Conservation (phyloP, 169 alveolate species). For the Plasmodium coatneyi region DNA sequence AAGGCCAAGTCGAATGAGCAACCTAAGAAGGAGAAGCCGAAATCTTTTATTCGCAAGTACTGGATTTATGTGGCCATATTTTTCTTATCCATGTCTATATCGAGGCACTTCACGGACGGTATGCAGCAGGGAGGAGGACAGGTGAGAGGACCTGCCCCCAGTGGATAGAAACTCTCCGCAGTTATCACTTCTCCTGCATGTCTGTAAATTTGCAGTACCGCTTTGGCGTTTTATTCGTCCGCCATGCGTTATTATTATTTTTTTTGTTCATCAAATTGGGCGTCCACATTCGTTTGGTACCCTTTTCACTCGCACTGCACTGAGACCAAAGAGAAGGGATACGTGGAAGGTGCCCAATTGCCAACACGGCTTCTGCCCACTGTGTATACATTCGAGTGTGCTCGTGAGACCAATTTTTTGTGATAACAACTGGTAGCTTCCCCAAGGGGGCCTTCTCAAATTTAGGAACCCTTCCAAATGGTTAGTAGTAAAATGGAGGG, state of each 20-base stretch:
- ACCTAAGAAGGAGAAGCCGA: constrained; percentile 25
- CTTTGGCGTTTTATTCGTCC: not conserved
- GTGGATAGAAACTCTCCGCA: not conserved
- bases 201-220: not conserved
- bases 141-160: not conserved
- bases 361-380: not conserved
- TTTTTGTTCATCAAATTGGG: not conserved
- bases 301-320: not conserved
- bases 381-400: not conserved
- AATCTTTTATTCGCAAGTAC: constrained; percentile 55
- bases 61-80: constrained; percentile 48
- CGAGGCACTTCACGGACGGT: constrained; percentile 39
- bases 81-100: constrained; percentile 31
- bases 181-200: not conserved
- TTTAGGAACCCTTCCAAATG: not conserved
- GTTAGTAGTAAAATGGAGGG: not conserved
- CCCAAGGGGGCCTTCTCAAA: not conserved
- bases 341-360: not conserved
- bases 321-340: not conserved
- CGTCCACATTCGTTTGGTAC: not conserved
- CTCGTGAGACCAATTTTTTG: not conserved
- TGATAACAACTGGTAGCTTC: not conserved
- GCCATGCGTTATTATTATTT: not conserved
- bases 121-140: not conserved
- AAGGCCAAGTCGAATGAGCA: constrained; percentile 11